Evolutionary conservation across 2,329 filamentous ascomycete species (phyloP).

Genomic region (Calonectria ilicicola): DNA sequence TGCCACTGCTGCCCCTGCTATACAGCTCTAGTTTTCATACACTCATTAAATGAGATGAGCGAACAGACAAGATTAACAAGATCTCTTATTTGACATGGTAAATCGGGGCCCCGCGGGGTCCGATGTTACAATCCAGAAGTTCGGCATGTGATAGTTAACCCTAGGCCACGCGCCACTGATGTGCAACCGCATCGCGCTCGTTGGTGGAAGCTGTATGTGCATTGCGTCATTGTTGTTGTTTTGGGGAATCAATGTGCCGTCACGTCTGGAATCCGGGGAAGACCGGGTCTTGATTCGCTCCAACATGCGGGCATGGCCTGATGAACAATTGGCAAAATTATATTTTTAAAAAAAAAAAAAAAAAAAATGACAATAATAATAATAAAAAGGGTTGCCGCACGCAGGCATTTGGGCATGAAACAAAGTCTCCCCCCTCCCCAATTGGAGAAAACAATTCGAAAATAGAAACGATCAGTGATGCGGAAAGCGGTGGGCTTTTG

Average conservation of each 20-base stretch:
- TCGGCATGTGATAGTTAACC: conserved; percentile 14
- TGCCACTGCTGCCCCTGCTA: no score
- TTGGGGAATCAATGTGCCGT: not conserved
- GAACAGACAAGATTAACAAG: not conserved
- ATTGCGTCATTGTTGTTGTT: not conserved
- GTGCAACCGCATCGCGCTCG: not conserved
- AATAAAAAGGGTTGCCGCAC: no score
- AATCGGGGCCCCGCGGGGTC: conserved; percentile 6
- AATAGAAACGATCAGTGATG: not conserved
- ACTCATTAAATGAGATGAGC: no score
- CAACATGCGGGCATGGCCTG: not conserved
- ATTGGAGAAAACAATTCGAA: not conserved
- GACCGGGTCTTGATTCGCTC: not conserved
- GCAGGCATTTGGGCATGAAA: not conserved
- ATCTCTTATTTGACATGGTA: not conserved
- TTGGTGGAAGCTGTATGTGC: not conserved
- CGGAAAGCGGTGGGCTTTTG: not conserved
- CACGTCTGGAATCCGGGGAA: conserved; percentile 17
- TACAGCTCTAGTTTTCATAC: no score
- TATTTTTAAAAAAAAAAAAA: no score
- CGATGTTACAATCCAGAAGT: not conserved
- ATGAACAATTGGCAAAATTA: not conserved
- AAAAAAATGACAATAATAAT: no score
- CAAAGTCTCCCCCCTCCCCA: not conserved
- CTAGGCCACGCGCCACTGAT: not conserved